A percentile compares a stretch with the other conserved stretches of the same genome.
Evolutionary conservation across 768 basidiomycete species (phyloP).

Genomic region (Tylopilus vinaceipallidus): DNA sequence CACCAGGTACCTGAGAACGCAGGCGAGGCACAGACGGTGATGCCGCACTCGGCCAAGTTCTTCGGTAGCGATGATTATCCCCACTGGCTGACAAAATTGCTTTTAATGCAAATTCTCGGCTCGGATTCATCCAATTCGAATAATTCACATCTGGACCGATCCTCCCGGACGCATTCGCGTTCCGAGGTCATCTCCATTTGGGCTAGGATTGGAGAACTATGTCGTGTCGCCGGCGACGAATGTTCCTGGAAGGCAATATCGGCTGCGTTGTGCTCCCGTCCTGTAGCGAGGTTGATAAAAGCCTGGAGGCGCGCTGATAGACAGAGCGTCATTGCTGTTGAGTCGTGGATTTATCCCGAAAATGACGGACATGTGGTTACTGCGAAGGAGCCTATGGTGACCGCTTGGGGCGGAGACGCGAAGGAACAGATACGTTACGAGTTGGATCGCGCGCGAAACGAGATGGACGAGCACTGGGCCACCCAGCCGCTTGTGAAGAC

Average conservation of each 20-base stretch:
- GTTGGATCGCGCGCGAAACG: slow-evolving; percentile 44
- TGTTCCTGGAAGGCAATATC: slow-evolving; percentile 75
- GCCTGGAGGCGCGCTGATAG: slow-evolving; percentile 76
- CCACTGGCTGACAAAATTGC: slow-evolving; percentile 77
- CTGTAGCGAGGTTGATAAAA: slow-evolving; percentile 74
- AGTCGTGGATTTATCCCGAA: slow-evolving; percentile 61
- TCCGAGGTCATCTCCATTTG: slow-evolving; percentile 73
- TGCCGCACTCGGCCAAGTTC: slow-evolving; percentile 36
- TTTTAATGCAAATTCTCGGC: slow-evolving; percentile 69
- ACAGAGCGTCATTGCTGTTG: slow-evolving; percentile 53
- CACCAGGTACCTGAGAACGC: slow-evolving; percentile 4
- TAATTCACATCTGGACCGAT: slow-evolving; percentile 31
- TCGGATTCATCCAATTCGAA: slow-evolving; percentile 46
- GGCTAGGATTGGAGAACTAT: slow-evolving; percentile 71
- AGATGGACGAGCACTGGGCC: slow-evolving; percentile 43
- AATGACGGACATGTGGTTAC: slow-evolving; percentile 31
- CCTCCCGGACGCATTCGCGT: slow-evolving; percentile 65
- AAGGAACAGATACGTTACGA: slow-evolving; percentile 45
- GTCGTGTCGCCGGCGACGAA: slow-evolving; percentile 71
- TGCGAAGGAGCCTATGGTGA: slow-evolving; percentile 43
- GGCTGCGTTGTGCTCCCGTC: slow-evolving; percentile 68
- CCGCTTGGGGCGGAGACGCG: slow-evolving; percentile 71
- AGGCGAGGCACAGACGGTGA: slow-evolving; percentile 1
- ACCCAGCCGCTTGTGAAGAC: slow-evolving; percentile 41
- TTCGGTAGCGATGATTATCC: slow-evolving; percentile 70